Evolutionary conservation across 495 filamentous ascomycete genomes (phyloP).

Genomic region (Penicillium bovifimosum): DNA sequence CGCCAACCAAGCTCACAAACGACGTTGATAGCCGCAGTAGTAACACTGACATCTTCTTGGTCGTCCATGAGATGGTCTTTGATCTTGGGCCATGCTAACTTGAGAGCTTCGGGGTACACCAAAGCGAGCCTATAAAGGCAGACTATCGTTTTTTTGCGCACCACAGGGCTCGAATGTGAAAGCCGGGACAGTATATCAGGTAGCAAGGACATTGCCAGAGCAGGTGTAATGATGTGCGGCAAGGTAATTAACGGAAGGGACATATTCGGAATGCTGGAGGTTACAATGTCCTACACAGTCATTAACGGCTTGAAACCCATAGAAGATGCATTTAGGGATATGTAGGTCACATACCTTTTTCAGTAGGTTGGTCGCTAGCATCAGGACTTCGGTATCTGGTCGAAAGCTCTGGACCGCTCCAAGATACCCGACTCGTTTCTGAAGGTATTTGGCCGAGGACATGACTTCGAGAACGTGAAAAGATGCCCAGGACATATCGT

Average conservation of each 20-base stretch:
- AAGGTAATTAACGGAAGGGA: constrained; percentile 80
- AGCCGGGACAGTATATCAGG: constrained; percentile 82
- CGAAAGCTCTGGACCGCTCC: constrained; percentile 94
- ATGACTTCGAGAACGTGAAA: constrained; percentile 99
- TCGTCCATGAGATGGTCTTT: constrained; percentile 91
- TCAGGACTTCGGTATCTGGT: constrained; percentile 90
- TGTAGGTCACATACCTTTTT: constrained; percentile 66
- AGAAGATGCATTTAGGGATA: neutral
- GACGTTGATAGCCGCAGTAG: constrained; percentile 91
- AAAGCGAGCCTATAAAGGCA: constrained; percentile 87
- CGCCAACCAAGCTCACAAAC: constrained; percentile 95
- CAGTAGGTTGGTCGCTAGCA: constrained; percentile 93
- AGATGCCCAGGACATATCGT: constrained; percentile 99
- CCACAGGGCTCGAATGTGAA: constrained; percentile 70
- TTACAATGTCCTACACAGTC: constrained; percentile 64
- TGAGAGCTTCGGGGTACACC: constrained; percentile 89
- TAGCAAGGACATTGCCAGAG: constrained; percentile 80
- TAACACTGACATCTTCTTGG: constrained; percentile 85
- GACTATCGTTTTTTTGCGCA: constrained; percentile 92
- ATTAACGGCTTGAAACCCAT: neutral
- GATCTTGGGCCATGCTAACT: constrained; percentile 92
- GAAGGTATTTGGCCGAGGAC: constrained; percentile 87
- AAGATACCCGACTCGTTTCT: constrained; percentile 95
- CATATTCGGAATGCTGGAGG: constrained; percentile 66
- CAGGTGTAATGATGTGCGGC: constrained; percentile 86